Conservation (phyloP, 192 early-diverging fungal species). For the Coemansia sp. region DNA sequence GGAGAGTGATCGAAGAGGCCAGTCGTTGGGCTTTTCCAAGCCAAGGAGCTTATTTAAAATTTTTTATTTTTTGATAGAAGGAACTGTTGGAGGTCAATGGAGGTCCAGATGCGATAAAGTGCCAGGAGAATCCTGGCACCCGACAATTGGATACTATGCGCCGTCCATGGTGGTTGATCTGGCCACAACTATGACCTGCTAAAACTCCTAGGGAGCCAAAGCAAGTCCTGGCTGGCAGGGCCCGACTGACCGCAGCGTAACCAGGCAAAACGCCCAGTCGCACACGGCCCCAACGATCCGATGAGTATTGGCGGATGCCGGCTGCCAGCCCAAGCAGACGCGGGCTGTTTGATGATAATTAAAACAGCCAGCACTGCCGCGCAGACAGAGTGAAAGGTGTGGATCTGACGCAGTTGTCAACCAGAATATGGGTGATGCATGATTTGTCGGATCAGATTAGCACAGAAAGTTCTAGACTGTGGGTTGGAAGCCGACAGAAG, state of each 20-base stretch:
- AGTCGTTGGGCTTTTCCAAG: background rate
- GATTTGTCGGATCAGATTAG: background rate
- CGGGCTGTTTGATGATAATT: background rate
- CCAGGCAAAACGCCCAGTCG: slow-evolving; percentile 17
- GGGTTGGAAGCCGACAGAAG: background rate
- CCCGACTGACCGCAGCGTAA: slow-evolving; percentile 7
- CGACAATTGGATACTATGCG: slow-evolving; percentile 45
- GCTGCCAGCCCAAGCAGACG: slow-evolving; percentile 3
- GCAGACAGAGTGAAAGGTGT: no score
- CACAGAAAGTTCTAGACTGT: background rate
- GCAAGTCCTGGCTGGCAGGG: background rate
- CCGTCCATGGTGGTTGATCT: slow-evolving; percentile 20
- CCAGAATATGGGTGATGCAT: background rate
- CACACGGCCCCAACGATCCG: slow-evolving; percentile 11
- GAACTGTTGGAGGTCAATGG: slow-evolving; percentile 44
- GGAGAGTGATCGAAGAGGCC: background rate
- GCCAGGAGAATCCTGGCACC: slow-evolving; percentile 6
- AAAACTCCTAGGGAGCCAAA: no score
- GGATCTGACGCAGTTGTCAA: background rate
- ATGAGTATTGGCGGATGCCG: slow-evolving; percentile 5
- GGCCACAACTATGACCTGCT: background rate
- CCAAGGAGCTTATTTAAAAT: background rate
- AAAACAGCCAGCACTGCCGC: no score
- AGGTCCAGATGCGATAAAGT: slow-evolving; percentile 37
- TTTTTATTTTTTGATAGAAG: background rate